Percentiles rank a stretch among this genome's conserved stretches.
Conservation (phyloP, 2,329 filamentous ascomycete genomes). For the Penicillium sp. region DNA sequence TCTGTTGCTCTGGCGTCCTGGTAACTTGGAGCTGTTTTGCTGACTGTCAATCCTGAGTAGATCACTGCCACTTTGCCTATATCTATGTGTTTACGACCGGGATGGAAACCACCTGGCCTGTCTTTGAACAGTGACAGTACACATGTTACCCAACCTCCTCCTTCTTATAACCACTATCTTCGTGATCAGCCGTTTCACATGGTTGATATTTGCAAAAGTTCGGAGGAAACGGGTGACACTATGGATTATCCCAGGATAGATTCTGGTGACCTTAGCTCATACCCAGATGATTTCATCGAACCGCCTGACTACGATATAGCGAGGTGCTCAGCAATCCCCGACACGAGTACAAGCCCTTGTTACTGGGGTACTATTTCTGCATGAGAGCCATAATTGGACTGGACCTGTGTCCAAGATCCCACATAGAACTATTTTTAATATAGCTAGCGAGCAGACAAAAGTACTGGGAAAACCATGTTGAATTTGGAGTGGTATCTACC, state of each 20-base stretch:
- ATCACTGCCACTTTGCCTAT: neutral
- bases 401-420: too few relatives aligned
- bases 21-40: too few relatives aligned
- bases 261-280: neutral
- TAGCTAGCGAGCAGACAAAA: neutral
- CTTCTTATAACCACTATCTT: neutral
- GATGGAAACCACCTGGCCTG: neutral
- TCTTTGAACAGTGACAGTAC: neutral
- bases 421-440: neutral
- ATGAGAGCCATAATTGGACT: neutral
- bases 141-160: neutral
- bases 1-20: neutral
- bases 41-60: too few relatives aligned
- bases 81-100: neutral
- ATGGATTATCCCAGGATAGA: neutral
- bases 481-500: slow-evolving; percentile 14
- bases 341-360: neutral
- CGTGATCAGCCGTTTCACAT: neutral
- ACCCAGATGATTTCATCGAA: neutral
- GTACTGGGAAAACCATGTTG: slow-evolving; percentile 9
- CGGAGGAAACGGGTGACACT: neutral
- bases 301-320: neutral
- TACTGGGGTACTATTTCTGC: neutral
- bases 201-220: neutral
- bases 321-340: neutral